Conservation (phyloP, 202 grass and related monocot genomes). For the Dendrocalamus latiflorus region DNA sequence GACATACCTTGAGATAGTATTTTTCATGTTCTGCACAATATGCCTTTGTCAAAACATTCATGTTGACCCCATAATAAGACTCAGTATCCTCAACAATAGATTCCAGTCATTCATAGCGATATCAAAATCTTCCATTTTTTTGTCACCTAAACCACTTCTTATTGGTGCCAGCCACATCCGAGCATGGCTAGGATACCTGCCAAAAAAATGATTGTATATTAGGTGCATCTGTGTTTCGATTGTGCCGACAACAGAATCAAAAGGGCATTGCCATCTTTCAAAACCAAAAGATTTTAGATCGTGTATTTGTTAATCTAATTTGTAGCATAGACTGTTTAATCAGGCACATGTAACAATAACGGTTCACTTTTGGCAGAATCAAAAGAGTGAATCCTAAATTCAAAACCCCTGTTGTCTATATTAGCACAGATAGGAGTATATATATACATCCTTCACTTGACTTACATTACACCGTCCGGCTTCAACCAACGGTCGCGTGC, state of each 20-base stretch:
- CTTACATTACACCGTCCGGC: conserved; percentile 89
- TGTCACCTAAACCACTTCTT: conserved; percentile 63
- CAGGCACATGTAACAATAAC: not conserved
- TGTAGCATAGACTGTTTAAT: not conserved
- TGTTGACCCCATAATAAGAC: no score
- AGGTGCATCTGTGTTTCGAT: no score
- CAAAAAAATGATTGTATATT: no score
- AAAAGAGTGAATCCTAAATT: not conserved
- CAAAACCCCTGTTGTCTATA: not conserved
- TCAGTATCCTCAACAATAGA: no score
- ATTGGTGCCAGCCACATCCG: conserved; percentile 98
- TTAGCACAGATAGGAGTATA: not conserved
- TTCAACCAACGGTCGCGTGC: conserved; percentile 91
- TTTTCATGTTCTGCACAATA: no score
- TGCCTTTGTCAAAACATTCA: no score
- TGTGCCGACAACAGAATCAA: no score
- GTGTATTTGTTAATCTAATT: not conserved
- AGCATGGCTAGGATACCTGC: no score
- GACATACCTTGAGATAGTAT: no score
- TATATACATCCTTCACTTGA: not conserved
- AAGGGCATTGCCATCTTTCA: no score
- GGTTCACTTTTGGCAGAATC: not conserved
- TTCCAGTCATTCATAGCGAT: conserved; percentile 73
- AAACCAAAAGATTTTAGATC: not conserved
- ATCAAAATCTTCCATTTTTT: conserved; percentile 79